Percentiles rank a stretch among this genome's conserved stretches.
Conservation (phyloP, 75 land plant species). For the Sequoiadendron giganteum region DNA sequence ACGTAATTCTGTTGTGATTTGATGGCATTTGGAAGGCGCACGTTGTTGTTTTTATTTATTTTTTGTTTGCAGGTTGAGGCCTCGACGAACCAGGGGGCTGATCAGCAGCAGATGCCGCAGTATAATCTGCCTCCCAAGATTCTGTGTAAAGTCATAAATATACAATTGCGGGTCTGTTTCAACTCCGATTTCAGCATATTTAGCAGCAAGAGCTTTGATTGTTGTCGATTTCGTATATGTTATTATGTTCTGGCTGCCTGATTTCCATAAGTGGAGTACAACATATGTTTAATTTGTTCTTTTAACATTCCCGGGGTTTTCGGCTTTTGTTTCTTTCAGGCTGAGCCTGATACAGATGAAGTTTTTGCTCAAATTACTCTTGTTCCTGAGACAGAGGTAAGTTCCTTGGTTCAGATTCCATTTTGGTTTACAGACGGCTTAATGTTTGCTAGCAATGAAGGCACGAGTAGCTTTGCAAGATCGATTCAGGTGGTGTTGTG, state of each 20-base stretch:
- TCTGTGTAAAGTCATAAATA: constrained; percentile 55
- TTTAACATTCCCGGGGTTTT: background rate
- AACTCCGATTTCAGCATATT: background rate
- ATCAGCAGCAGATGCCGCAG: constrained; percentile 47
- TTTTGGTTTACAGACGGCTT: background rate
- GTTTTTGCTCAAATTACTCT: constrained; percentile 78
- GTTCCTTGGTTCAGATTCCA: constrained; percentile 4
- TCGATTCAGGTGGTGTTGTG: background rate
- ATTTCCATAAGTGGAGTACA: too few relatives aligned
- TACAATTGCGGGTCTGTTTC: constrained; percentile 37
- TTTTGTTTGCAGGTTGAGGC: constrained; percentile 43
- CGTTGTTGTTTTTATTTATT: background rate
- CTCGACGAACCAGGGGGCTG: constrained; percentile 55
- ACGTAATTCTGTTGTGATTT: background rate
- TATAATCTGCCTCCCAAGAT: constrained; percentile 67
- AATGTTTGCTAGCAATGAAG: background rate
- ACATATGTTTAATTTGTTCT: too few relatives aligned
- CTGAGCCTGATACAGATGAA: constrained; percentile 87
- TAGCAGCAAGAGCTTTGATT: background rate
- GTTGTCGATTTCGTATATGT: background rate
- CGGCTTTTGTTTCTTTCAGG: constrained; percentile 35
- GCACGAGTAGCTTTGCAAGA: background rate
- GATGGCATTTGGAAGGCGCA: background rate
- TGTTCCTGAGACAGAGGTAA: constrained; percentile 53
- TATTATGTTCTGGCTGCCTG: background rate